These are phyloP conservation scores for Talaromyces trachyspermus DNA, from an alignment of 495 filamentous ascomycete species.

Conservation along the genomic window DNA sequence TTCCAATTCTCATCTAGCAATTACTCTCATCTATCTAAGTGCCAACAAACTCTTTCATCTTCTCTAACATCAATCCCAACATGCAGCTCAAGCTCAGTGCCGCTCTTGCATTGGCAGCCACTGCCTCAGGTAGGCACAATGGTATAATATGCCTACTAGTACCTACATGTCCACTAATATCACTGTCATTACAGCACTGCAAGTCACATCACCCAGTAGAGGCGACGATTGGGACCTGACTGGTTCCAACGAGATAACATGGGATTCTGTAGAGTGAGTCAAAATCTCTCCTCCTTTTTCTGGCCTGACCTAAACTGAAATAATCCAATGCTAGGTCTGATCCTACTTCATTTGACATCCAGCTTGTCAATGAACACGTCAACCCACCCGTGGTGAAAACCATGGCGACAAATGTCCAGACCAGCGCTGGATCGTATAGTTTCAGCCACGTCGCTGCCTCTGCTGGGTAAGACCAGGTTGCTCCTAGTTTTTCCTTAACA, in stretches of 20 bases:
- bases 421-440: constrained; percentile 21
- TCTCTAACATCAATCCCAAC: neutral
- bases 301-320: too few species aligned
- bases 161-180: neutral
- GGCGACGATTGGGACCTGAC: constrained; percentile 21
- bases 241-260: constrained; percentile 27
- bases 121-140: constrained; percentile 1
- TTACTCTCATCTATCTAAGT: too few species aligned
- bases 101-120: constrained; percentile 1
- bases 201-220: constrained; percentile 27
- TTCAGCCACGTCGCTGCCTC: constrained; percentile 20
- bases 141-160: neutral
- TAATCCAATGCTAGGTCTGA: constrained; percentile 25
- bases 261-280: constrained; percentile 27
- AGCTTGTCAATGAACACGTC: constrained; percentile 28
- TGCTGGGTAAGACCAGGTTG: constrained; percentile 19
- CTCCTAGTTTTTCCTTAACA: neutral
- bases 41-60: neutral
- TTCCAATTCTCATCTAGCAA: too few species aligned
- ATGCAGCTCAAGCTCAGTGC: constrained; percentile 5
- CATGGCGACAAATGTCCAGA: constrained; percentile 25
- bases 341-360: constrained; percentile 24
- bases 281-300: neutral
- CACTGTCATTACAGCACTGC: constrained; percentile 18
- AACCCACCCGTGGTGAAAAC: constrained; percentile 34